Conservation (phyloP, 345 rosid species). For the Eucalyptus victrix region DNA sequence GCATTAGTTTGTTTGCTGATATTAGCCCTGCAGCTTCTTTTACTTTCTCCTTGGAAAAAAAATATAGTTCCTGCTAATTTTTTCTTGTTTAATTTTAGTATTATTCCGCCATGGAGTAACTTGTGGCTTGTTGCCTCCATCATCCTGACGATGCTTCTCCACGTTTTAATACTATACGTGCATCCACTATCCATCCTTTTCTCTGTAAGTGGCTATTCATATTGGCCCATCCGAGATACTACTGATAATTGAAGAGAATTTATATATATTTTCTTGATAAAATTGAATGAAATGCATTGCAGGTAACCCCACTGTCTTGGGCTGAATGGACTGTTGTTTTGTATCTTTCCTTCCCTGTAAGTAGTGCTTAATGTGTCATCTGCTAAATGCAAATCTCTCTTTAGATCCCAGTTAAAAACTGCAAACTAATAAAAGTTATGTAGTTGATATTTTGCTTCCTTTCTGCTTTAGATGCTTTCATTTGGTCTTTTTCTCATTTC, state of each 20-base stretch:
- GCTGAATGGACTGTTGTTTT: constrained; percentile 74
- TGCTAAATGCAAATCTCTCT: neutral
- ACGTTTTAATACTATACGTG: constrained; percentile 69
- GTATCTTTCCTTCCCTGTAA: constrained; percentile 94
- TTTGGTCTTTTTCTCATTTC: neutral
- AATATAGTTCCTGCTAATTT: neutral
- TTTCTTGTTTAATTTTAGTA: constrained; percentile 26
- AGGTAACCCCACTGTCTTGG: constrained; percentile 98
- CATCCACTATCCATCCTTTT: constrained; percentile 82
- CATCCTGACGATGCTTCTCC: constrained; percentile 85
- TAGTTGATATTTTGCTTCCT: neutral
- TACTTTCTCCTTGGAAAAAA: neutral
- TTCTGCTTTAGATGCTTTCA: neutral
- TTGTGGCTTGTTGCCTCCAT: constrained; percentile 95
- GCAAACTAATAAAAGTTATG: neutral
- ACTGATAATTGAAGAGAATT: neutral
- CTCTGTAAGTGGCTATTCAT: constrained; percentile 58
- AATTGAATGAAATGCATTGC: constrained; percentile 8
- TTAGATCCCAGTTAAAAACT: neutral
- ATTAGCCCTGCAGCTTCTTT: neutral
- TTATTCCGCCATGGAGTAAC: constrained; percentile 97
- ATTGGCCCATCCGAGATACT: neutral
- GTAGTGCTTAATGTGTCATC: neutral
- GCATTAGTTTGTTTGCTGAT: neutral
- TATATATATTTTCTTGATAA: neutral